Percentiles rank a stretch among this genome's conserved stretches.
phyloP scores from a whole-genome alignment of 2,329 filamentous ascomycete genomes.

The Colletotrichum spinosum region DNA sequence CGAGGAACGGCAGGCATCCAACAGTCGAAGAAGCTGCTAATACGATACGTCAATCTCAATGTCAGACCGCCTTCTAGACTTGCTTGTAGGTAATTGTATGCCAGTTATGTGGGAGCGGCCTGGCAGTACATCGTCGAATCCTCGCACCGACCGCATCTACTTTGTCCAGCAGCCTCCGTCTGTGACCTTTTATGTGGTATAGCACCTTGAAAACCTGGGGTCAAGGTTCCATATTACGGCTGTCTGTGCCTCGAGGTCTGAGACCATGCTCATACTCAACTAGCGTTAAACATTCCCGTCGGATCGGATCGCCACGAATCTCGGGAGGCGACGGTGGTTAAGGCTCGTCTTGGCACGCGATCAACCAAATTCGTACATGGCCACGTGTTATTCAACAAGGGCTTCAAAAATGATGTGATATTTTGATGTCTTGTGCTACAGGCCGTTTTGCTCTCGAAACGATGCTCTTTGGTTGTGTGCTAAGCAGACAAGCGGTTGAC shows the following conservation, averaged over 20 bases:
- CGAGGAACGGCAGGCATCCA: background rate
- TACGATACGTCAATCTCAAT: too few species aligned
- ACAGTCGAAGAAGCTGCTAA: too few species aligned
- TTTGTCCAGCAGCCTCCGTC: too few species aligned
- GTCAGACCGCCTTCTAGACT: too few species aligned
- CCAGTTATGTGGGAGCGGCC: too few species aligned
- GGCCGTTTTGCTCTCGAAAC: too few species aligned
- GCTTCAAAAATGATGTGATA: background rate
- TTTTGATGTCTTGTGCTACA: background rate
- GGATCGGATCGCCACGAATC: background rate
- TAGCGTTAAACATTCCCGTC: background rate
- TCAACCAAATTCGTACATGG: background rate
- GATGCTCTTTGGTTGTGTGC: too few species aligned
- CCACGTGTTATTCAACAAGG: conserved; percentile 8
- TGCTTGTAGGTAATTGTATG: too few species aligned
- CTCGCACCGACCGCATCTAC: too few species aligned
- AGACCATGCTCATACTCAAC: background rate
- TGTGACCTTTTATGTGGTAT: too few species aligned
- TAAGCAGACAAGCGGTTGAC: too few species aligned
- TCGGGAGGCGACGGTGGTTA: background rate
- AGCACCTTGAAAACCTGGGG: background rate
- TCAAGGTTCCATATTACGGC: background rate
- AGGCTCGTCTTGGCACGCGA: background rate
- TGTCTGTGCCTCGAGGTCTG: background rate
- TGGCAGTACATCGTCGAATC: too few species aligned